A percentile compares a stretch with the other conserved stretches of the same genome.
phyloP scores from a whole-genome alignment of 495 filamentous ascomycete species.

The Penicillium egyptiacum region DNA sequence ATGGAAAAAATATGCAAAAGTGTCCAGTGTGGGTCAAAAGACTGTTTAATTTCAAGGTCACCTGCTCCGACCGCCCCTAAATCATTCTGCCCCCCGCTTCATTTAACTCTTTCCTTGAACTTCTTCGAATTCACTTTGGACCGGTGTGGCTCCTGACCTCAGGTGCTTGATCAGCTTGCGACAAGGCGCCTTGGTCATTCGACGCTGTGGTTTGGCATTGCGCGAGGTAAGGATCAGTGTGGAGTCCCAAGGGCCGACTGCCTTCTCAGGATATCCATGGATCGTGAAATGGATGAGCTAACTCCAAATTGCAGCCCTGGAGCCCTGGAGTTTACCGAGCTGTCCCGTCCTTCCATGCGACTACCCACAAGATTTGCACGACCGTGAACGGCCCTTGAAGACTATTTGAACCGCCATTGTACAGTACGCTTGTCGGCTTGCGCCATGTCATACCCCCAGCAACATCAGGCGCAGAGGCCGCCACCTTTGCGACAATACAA shows the following conservation, averaged over 20 bases:
- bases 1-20: no score
- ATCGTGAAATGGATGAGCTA: conserved; percentile 1
- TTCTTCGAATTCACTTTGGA: background rate
- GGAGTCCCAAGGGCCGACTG: background rate
- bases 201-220: background rate
- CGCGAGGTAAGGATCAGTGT: background rate
- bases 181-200: background rate
- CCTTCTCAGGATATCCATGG: background rate
- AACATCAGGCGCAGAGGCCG: conserved; percentile 38
- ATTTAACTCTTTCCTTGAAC: conserved; percentile 1
- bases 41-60: conserved; percentile 10
- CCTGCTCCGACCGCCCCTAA: conserved; percentile 14
- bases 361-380: background rate
- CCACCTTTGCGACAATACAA: conserved; percentile 57
- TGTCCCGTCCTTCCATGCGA: conserved; percentile 27
- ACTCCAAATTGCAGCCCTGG: background rate
- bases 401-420: conserved; percentile 4
- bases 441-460: conserved; percentile 39
- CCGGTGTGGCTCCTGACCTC: background rate
- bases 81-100: conserved; percentile 8
- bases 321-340: background rate
- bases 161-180: conserved; percentile 1
- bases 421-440: conserved; percentile 1
- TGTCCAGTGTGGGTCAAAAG: conserved; percentile 1
- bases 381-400: background rate